Percentiles rank a stretch among this genome's conserved stretches.
Conservation (phyloP, 305 asterid genomes). For the Monarda citriodora region DNA sequence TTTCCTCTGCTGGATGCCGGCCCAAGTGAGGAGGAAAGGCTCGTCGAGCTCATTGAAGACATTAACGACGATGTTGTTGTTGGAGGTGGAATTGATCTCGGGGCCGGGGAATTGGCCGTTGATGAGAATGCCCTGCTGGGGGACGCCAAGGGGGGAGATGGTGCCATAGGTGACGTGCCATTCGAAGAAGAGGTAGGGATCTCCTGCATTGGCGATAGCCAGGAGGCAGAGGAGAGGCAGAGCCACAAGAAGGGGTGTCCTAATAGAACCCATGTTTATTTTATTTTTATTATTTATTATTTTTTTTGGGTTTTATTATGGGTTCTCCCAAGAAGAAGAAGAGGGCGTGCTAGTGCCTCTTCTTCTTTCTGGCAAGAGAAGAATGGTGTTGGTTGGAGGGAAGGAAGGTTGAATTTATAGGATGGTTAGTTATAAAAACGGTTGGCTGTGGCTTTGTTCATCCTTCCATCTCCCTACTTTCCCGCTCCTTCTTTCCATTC, state of each 20-base stretch:
- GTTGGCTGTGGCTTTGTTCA: not conserved
- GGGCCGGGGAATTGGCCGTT: slow-evolving; percentile 84
- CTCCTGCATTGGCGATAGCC: slow-evolving; percentile 37
- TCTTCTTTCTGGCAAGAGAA: slow-evolving; percentile 32
- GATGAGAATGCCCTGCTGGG: slow-evolving; percentile 80
- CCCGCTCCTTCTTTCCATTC: slow-evolving; percentile 4
- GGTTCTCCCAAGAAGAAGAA: slow-evolving; percentile 22
- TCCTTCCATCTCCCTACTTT: not conserved
- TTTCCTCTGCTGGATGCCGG: slow-evolving; percentile 72
- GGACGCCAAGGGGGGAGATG: slow-evolving; percentile 65
- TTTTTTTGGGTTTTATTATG: not conserved
- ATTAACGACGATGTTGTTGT: slow-evolving; percentile 72
- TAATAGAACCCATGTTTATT: slow-evolving; percentile 16
- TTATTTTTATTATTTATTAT: not conserved
- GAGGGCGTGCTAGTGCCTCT: slow-evolving; percentile 21
- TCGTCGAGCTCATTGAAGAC: slow-evolving; percentile 70
- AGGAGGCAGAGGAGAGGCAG: slow-evolving; percentile 26
- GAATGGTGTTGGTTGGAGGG: not conserved
- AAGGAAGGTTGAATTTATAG: slow-evolving; percentile 16
- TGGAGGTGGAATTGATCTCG: slow-evolving; percentile 67
- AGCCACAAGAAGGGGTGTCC: slow-evolving; percentile 17
- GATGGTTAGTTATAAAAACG: slow-evolving; percentile 6
- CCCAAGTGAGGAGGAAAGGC: slow-evolving; percentile 69
- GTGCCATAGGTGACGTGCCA: slow-evolving; percentile 60
- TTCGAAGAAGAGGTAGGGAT: slow-evolving; percentile 43